phyloP scores from a whole-genome alignment of 805 yeast species.

The Yarrowia divulgata region DNA sequence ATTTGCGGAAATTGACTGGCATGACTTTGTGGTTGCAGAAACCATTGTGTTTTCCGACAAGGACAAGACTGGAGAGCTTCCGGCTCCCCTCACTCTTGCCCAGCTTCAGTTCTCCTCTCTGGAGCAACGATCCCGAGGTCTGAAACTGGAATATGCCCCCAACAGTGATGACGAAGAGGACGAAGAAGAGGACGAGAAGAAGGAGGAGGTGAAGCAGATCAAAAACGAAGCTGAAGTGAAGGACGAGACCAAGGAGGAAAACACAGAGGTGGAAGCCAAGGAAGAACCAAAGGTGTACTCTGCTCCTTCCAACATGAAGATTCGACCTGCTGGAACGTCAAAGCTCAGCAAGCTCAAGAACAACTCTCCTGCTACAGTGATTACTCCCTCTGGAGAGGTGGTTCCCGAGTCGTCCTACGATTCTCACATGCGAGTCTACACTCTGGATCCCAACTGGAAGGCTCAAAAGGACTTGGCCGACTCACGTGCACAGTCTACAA shows the following conservation, averaged over 20 bases:
- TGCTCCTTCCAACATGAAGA: slow-evolving; percentile 56
- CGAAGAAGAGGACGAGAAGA: slow-evolving; percentile 40
- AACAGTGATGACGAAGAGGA: slow-evolving; percentile 25
- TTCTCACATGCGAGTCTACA: slow-evolving; percentile 69
- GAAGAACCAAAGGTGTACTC: slow-evolving; percentile 38
- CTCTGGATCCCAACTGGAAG: slow-evolving; percentile 80
- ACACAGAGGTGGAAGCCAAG: background rate
- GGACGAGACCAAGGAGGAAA: slow-evolving; percentile 23
- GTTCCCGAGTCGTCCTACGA: slow-evolving; percentile 72
- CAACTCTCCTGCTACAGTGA: slow-evolving; percentile 46
- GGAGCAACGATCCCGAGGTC: slow-evolving; percentile 56
- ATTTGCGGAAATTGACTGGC: slow-evolving; percentile 87
- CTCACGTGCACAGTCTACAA: slow-evolving; percentile 49
- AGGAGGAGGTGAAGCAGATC: slow-evolving; percentile 43
- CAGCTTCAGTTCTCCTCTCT: slow-evolving; percentile 70
- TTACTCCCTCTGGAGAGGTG: slow-evolving; percentile 67
- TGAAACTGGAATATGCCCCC: slow-evolving; percentile 45
- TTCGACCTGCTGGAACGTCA: slow-evolving; percentile 75
- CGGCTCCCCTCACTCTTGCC: slow-evolving; percentile 59
- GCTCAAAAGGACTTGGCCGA: slow-evolving; percentile 60
- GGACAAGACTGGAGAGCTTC: slow-evolving; percentile 57
- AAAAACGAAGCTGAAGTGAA: background rate
- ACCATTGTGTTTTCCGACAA: slow-evolving; percentile 68
- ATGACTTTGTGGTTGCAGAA: slow-evolving; percentile 75
- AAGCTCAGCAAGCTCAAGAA: slow-evolving; percentile 54